A percentile compares a stretch with the other conserved stretches of the same genome.
These are phyloP conservation scores for Hymenoscyphus fraxineus DNA, from an alignment of 2,329 filamentous ascomycete species.

Conservation along the genomic window DNA sequence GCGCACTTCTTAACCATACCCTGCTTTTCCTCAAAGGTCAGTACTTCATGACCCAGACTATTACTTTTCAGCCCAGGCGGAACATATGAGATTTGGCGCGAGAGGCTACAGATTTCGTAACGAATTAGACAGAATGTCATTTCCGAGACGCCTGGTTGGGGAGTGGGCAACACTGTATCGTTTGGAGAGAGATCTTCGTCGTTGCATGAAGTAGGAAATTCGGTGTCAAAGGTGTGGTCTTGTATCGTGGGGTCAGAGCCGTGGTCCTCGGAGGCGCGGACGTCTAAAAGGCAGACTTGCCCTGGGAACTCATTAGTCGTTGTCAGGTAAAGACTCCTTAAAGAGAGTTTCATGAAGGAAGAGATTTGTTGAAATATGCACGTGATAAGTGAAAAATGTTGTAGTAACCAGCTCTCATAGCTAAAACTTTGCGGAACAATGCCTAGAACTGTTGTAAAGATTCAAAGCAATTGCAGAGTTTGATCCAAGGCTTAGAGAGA, in stretches of 20 bases:
- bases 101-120: conserved; percentile 34
- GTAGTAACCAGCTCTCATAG: too few relatives aligned
- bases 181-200: conserved; percentile 43
- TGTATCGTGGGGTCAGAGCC: conserved; percentile 58
- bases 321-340: too few relatives aligned
- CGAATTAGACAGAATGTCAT: conserved; percentile 39
- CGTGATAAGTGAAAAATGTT: too few relatives aligned
- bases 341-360: not conserved
- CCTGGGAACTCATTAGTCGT: conserved; percentile 23
- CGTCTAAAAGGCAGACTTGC: conserved; percentile 57
- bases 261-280: conserved; percentile 58
- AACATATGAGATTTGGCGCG: conserved; percentile 26
- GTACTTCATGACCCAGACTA: conserved; percentile 5
- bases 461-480: too few relatives aligned
- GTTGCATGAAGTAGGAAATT: conserved; percentile 46
- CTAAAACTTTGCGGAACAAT: too few relatives aligned
- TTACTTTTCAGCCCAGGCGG: conserved; percentile 22
- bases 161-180: conserved; percentile 25
- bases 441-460: too few relatives aligned
- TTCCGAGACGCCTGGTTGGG: conserved; percentile 35
- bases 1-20: conserved; percentile 32
- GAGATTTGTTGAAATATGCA: not conserved
- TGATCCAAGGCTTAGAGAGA: too few relatives aligned
- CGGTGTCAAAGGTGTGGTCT: conserved; percentile 57
- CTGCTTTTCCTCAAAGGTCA: conserved; percentile 34